These are phyloP conservation scores for Begonia peltatifolia DNA, from an alignment of 306 rosid genomes.

Conservation along the genomic window DNA sequence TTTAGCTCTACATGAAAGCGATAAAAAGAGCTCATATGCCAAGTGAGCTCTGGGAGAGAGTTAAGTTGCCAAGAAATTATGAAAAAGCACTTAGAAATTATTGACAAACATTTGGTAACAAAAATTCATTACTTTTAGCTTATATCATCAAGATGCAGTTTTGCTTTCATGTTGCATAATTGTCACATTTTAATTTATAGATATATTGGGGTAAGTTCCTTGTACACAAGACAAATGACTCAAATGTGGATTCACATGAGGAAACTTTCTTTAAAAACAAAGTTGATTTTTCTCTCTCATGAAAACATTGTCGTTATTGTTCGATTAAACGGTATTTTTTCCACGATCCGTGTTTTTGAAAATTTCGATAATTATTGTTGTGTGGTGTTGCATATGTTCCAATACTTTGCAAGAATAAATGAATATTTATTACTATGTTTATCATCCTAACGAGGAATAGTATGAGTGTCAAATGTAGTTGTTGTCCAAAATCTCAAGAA, in stretches of 20 bases:
- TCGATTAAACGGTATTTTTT: no score
- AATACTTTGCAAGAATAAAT: no score
- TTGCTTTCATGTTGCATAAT: no score
- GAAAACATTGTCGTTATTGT: no score
- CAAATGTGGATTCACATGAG: constrained; percentile 93
- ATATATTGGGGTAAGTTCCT: constrained; percentile 93
- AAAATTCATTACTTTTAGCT: not conserved
- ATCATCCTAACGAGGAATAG: no score
- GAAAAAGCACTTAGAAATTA: constrained; percentile 74
- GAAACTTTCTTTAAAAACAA: constrained; percentile 78
- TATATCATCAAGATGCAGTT: no score
- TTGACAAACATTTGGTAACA: constrained; percentile 78
- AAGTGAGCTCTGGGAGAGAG: constrained; percentile 83
- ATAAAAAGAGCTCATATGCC: constrained; percentile 96
- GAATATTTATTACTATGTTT: no score
- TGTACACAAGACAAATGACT: constrained; percentile 86
- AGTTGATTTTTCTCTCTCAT: constrained; percentile 15
- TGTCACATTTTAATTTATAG: constrained; percentile 14
- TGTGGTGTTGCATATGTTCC: no score
- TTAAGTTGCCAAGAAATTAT: constrained; percentile 79
- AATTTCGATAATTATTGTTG: no score
- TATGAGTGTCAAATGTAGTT: no score
- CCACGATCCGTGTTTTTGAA: no score
- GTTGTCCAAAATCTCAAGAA: no score
- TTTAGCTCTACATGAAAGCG: constrained; percentile 89